Percentiles rank a stretch among this genome's conserved stretches.
Conservation (phyloP, 345 rosid genomes). For the Kandelia obovata region DNA sequence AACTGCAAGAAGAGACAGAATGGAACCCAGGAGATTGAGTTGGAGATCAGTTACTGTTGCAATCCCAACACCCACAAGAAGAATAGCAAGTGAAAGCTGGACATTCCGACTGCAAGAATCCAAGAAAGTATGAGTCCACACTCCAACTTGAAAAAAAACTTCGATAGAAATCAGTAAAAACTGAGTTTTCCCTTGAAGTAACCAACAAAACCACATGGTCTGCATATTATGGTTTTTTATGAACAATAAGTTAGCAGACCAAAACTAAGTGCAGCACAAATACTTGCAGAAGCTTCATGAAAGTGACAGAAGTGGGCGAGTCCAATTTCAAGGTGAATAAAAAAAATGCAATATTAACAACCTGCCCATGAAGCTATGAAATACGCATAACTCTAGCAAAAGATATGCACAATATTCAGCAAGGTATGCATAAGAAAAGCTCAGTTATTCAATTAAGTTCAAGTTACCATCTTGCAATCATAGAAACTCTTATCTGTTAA, state of each 20-base stretch:
- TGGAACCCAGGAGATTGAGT: slow-evolving; percentile 88
- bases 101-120: slow-evolving; percentile 68
- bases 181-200: not conserved
- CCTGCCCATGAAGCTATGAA: not conserved
- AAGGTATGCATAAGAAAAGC: too few relatives aligned
- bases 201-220: not conserved
- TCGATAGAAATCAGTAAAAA: not conserved
- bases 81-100: slow-evolving; percentile 76
- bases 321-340: too few relatives aligned
- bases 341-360: not conserved
- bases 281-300: not conserved
- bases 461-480: too few relatives aligned
- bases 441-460: too few relatives aligned
- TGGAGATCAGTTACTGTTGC: slow-evolving; percentile 99
- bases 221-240: not conserved
- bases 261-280: not conserved
- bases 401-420: too few relatives aligned
- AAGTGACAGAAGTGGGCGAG: too few relatives aligned
- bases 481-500: too few relatives aligned
- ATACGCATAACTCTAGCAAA: too few relatives aligned
- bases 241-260: not conserved
- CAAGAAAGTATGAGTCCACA: slow-evolving; percentile 17
- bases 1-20: slow-evolving; percentile 87
- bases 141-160: not conserved
- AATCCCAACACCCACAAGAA: slow-evolving; percentile 98